Conservation (phyloP, 2,329 filamentous ascomycete genomes). For the Colletotrichum musae region DNA sequence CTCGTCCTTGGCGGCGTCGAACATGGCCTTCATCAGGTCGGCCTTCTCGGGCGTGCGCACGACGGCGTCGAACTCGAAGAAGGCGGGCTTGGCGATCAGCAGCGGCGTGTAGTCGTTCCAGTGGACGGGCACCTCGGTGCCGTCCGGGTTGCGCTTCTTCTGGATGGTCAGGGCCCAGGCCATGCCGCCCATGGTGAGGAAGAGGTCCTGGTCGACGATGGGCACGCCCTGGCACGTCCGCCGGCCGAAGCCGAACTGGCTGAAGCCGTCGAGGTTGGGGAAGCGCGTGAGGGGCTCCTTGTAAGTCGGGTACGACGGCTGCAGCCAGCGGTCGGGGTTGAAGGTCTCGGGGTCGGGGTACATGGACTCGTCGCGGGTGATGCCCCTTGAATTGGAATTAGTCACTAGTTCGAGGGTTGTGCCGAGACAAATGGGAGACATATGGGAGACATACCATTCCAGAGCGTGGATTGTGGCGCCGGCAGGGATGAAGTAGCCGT, state of each 20-base stretch:
- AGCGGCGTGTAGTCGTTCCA: slow-evolving; percentile 61
- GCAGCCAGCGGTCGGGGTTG: slow-evolving; percentile 57
- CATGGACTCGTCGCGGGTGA: slow-evolving; percentile 58
- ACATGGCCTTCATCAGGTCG: slow-evolving; percentile 52
- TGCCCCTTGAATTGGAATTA: slow-evolving; percentile 54
- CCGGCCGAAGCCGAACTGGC: slow-evolving; percentile 68
- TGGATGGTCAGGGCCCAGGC: slow-evolving; percentile 55
- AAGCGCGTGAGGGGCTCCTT: slow-evolving; percentile 55
- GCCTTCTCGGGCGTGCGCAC: slow-evolving; percentile 48
- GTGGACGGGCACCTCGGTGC: slow-evolving; percentile 53
- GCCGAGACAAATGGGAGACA: slow-evolving; percentile 4
- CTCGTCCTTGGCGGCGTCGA: slow-evolving; percentile 51
- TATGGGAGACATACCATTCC: slow-evolving; percentile 33
- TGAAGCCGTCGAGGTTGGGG: slow-evolving; percentile 58
- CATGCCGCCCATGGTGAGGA: slow-evolving; percentile 57
- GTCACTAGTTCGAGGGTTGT: not conserved
- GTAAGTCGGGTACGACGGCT: slow-evolving; percentile 56
- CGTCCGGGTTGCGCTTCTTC: slow-evolving; percentile 47
- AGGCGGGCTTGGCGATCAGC: slow-evolving; percentile 59
- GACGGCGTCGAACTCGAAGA: slow-evolving; percentile 55
- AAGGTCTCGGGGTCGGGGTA: slow-evolving; percentile 57
- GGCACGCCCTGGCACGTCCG: slow-evolving; percentile 62
- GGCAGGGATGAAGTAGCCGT: slow-evolving; percentile 66
- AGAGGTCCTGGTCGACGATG: slow-evolving; percentile 59
- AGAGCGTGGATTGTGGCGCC: slow-evolving; percentile 66